Percentiles rank a stretch among this genome's conserved stretches.
phyloP scores from a whole-genome alignment of 495 filamentous ascomycete species.

The Corynascus novoguineensis region DNA sequence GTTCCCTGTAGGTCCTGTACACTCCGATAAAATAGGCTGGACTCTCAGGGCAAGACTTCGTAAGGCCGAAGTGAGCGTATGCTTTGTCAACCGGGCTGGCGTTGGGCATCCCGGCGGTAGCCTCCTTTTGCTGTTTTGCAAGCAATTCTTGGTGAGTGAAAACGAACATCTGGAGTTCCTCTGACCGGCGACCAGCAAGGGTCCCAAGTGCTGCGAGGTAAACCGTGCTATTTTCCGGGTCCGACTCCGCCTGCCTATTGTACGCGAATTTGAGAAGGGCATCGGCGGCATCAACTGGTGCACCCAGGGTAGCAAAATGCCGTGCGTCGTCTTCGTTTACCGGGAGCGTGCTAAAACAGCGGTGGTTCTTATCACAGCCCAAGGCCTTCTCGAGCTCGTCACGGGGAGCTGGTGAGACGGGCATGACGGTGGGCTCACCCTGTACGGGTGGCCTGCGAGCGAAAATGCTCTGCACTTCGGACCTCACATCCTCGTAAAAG shows the following conservation, averaged over 20 bases:
- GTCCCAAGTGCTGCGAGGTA: slow-evolving; percentile 24
- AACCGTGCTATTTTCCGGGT: slow-evolving; percentile 9
- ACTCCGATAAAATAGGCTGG: slow-evolving; percentile 17
- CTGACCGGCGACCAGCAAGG: slow-evolving; percentile 15
- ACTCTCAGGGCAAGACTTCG: slow-evolving; percentile 2
- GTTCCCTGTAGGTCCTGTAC: slow-evolving; percentile 19
- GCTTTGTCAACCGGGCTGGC: slow-evolving; percentile 9
- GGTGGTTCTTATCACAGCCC: slow-evolving; percentile 8
- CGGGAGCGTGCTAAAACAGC: neutral
- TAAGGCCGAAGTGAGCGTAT: slow-evolving; percentile 23
- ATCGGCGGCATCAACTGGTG: slow-evolving; percentile 19
- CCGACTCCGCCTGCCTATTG: slow-evolving; percentile 17
- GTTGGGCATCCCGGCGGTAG: neutral
- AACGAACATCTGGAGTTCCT: slow-evolving; percentile 25
- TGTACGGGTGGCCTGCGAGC: slow-evolving; percentile 12
- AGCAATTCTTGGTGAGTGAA: slow-evolving; percentile 14
- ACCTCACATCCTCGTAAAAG: slow-evolving; percentile 32
- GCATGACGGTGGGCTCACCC: slow-evolving; percentile 14
- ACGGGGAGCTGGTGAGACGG: slow-evolving; percentile 10
- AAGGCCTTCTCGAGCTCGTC: slow-evolving; percentile 22
- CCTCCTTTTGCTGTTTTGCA: neutral
- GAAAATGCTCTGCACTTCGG: slow-evolving; percentile 32
- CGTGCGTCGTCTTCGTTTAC: neutral
- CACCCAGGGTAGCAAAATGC: slow-evolving; percentile 19
- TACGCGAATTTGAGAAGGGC: slow-evolving; percentile 28